Conservation (phyloP, 495 filamentous ascomycete genomes). For the Aspergillus hancockii region DNA sequence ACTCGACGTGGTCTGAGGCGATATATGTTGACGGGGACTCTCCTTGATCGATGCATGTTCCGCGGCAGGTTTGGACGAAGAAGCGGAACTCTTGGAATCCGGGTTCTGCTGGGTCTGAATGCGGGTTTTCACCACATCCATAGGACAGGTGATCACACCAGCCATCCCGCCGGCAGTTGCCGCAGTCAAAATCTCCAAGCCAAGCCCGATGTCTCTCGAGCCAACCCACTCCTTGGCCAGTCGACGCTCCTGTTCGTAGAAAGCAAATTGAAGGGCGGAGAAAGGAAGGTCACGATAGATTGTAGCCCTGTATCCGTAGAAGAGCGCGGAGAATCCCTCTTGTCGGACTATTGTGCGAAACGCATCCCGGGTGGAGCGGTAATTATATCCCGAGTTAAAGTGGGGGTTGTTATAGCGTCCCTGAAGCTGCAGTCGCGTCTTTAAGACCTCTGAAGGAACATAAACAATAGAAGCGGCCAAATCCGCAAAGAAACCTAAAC, state of each 20-base stretch:
- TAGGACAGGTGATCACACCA: conserved; percentile 88
- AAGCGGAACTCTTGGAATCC: conserved; percentile 18
- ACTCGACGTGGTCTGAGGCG: conserved; percentile 27
- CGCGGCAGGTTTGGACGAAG: conserved; percentile 25
- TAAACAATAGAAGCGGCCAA: conserved; percentile 89
- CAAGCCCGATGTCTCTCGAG: conserved; percentile 76
- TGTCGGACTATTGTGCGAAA: conserved; percentile 75
- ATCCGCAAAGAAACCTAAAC: conserved; percentile 81
- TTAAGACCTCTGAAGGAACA: conserved; percentile 94
- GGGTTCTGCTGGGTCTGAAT: conserved; percentile 91
- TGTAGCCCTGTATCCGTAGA: conserved; percentile 91
- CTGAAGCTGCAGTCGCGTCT: conserved; percentile 92
- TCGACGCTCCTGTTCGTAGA: conserved; percentile 90
- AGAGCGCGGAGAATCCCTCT: conserved; percentile 83
- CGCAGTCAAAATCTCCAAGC: conserved; percentile 84
- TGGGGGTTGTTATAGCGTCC: conserved; percentile 92
- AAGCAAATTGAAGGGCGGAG: conserved; percentile 93
- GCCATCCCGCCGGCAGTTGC: conserved; percentile 92
- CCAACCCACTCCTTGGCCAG: conserved; percentile 75
- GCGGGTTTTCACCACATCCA: conserved; percentile 96
- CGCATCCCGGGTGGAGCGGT: conserved; percentile 76
- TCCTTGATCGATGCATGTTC: conserved; percentile 38
- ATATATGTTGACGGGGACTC: conserved; percentile 34
- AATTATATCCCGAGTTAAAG: conserved; percentile 93
- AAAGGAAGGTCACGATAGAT: conserved; percentile 94